Conservation (phyloP, 2,329 filamentous ascomycete species). For the Colletotrichum acutatum region DNA sequence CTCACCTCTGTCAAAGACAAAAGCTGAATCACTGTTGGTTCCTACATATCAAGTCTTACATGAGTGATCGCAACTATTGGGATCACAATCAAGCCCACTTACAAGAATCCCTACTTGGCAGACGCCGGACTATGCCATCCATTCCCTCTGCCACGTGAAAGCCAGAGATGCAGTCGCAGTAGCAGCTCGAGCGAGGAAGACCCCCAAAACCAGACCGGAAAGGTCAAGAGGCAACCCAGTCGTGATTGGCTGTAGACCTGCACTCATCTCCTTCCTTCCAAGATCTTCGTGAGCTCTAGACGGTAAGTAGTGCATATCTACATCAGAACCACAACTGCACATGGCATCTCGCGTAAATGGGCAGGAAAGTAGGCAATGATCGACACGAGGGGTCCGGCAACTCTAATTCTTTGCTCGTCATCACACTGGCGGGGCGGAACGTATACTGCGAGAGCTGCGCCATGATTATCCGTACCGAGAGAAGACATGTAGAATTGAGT, state of each 20-base stretch:
- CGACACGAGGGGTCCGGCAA: constrained; percentile 16
- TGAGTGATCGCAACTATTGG: too few species aligned
- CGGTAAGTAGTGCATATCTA: background rate
- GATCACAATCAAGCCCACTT: background rate
- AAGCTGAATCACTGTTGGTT: background rate
- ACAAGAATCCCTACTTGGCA: background rate
- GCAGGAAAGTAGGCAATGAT: constrained; percentile 9
- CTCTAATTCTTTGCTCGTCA: background rate
- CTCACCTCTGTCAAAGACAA: background rate
- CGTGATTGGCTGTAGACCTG: background rate
- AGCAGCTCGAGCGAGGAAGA: background rate
- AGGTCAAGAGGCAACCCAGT: background rate
- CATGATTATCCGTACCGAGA: background rate
- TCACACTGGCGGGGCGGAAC: constrained; percentile 16
- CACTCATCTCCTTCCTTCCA: background rate
- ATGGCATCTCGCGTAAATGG: background rate
- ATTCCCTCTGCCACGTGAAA: background rate
- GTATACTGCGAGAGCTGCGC: background rate
- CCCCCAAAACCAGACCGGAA: background rate
- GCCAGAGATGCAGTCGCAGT: background rate
- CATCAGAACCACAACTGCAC: background rate
- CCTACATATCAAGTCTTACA: background rate
- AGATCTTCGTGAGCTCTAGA: background rate
- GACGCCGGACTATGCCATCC: background rate
- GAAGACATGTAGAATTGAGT: background rate